Evolutionary conservation across 768 basidiomycete genomes (phyloP), one percentile per base, ranked within the genome.

Genomic region (Lentinula lateritia): DNA sequence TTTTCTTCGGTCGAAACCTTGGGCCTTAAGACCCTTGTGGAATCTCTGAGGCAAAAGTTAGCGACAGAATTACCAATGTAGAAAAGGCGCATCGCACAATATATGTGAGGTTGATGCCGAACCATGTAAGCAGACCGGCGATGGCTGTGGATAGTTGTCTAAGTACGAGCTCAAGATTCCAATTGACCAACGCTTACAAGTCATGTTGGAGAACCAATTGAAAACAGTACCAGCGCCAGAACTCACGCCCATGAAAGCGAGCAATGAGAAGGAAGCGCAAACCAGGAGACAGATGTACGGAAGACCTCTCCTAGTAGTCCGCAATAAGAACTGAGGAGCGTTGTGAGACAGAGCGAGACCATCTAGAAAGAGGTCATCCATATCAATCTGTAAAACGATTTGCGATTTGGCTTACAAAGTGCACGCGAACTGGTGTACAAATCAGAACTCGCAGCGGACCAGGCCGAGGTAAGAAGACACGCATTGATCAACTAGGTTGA

Each of bases 381-480:
- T 34, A 55, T 60, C 32, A 39, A 38, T 6, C 20, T 41, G 54
- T 48, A 16, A n/a, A 16, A 3, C 7, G 10, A n/a, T 15, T 20
- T 23, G 5, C 39, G 15, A 35, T 45, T 45, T 39, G 32, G 78
- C 88, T 66, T 64, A 91, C 90, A 95, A 8, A 98, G 80, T 0
- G 90, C 90, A 59, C 91, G 86, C 16, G 93, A 94, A 50, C 89
- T 88, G 3, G 93, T 95, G 75, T 93, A 96, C 50, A 97, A 72
- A 70, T 96, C 93, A 71, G 89, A 90, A 23, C 88, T 88, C 5
- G 91, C 92, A 38, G 95, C 94, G 28, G 94, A 96, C 89, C 92
- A 95, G 5, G 95, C 94, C 2, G 93, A 92, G 42, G 90, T 92
- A 64, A 98, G 74, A 13, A 96, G 79, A 70, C 84, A 86, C 3